A percentile compares a stretch with the other conserved stretches of the same genome.
Evolutionary conservation across 148 eudicot species (phyloP).

Genomic region (Vaccinium corymbosum): DNA sequence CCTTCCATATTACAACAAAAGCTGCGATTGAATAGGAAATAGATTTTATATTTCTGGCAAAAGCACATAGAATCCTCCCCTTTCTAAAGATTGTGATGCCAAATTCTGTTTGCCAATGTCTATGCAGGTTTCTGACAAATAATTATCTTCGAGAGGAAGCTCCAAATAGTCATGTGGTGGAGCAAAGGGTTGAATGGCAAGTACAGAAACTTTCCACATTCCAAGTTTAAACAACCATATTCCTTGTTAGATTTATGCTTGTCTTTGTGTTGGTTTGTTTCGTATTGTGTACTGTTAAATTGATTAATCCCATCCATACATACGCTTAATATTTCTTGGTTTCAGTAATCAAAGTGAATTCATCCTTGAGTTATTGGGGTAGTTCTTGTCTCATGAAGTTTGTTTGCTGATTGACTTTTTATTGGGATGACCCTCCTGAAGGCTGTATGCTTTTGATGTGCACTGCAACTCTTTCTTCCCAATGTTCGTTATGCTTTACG

Average conservation of each 20-base stretch:
- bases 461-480: conserved; percentile 99
- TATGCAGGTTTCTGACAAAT: conserved; percentile 80
- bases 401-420: conserved; percentile 16
- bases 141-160: conserved; percentile 95
- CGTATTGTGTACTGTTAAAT: background rate
- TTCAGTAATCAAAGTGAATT: background rate
- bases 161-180: conserved; percentile 90
- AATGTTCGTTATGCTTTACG: conserved; percentile 81
- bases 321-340: background rate
- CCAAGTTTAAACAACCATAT: background rate
- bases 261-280: background rate
- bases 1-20: background rate
- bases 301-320: background rate
- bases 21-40: background rate
- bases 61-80: background rate
- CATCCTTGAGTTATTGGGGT: background rate
- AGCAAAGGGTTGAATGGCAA: conserved; percentile 99
- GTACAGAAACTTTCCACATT: conserved; percentile 27
- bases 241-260: background rate
- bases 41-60: background rate
- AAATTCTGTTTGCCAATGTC: background rate
- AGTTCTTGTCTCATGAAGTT: background rate
- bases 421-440: conserved; percentile 31
- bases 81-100: conserved; percentile 1
- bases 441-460: conserved; percentile 98